Evolutionary conservation across 495 filamentous ascomycete species (phyloP), one percentile per base, ranked within the genome.

Genomic region (Aspergillus ostianus): DNA sequence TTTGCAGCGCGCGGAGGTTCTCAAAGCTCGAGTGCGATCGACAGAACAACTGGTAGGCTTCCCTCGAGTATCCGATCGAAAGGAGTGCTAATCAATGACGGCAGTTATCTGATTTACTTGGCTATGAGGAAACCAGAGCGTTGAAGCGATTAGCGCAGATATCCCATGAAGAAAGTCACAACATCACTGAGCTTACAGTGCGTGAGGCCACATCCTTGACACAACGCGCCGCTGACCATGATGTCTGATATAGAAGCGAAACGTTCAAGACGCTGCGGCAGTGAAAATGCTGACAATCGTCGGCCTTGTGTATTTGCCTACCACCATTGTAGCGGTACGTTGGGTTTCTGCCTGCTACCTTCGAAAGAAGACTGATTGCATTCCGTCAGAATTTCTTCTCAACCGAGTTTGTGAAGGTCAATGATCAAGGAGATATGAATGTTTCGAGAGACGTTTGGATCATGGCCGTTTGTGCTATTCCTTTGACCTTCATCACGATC

Each of bases 211-310:
- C 7, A 47, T 18, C 46, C 12, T 23, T 32, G 13, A 7, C 44
- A 10, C 44, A 7, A 53, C 4, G 21, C 20, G 47, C 18, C 55
- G 36, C 47, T 57, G 47, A 47, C 44, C 21, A 13, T 47, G 49
- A 19, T 13, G n/a, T 46, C 12, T 13, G 17, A 47, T 44, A 56
- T 12, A 41, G 53, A 57, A 73, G 44, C 67, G 62, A 60, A 70
- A 62, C 45, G 69, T 67, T 0, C 47, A 61, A 20, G 74, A 77
- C 59, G 71, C 70, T 6, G 68, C 74, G 3, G 72, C 70, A 18
- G 70, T 77, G 1, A 75, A 73, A 29, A 63, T 74, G 17, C 52
- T 77, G 20, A 75, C 73, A 3, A 51, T 74, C 0, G 71, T 77
- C 18, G 67, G 66, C 1, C 44, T 77, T 10, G 57, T 77, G 15